Base-by-base conservation (phyloP, 1,284 basidiomycete species). In the Rhodofomes roseus region DNA sequence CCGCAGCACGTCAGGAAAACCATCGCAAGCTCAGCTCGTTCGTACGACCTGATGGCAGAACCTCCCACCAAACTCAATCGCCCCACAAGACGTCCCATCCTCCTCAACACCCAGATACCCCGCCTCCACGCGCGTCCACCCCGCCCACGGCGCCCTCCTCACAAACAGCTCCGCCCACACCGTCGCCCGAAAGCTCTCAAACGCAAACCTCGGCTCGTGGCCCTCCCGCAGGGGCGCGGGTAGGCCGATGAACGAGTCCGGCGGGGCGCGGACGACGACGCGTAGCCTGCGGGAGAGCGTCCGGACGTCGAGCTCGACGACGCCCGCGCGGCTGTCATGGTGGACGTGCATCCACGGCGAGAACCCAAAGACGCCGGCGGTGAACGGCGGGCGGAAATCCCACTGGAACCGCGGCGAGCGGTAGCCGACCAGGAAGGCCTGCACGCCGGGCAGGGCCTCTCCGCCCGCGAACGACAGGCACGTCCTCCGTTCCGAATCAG, bases 351-450 rank as follows among this genome's bases (percentile, higher is more conserved):
- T 55, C 59, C 64, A 67, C 34, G 66, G 65, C 36, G 67, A 61
- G 48, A 68, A 18, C 27, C 34, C 43, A 14, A 60, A 58, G 2
- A 66, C 29, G 12, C 51, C 60, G 22, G 65, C 31, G 20, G 66
- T 48, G 50, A 58, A 66, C 18, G 69, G 69, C 25, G 67, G 67
- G 6, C 63, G 56, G 60, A 70, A 69, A 64, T 69, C 66, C 67
- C 67, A 69, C 27, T 55, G 22, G 31, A 55, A 55, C 9, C 27
- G 11, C 3, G 61, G 50, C 4, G 66, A 69, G 53, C 67, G 69
- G 56, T 70, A 70, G 11, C 67, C 67, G 40, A 70, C 54, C 51
- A 70, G 64, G 54, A 68, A 69, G n/a, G 67, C 66, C 27, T 70
- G 63, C 12, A 69, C 61, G n/a, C 65, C 65, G 0, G 65, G 65